phyloP scores from a whole-genome alignment of 176 grass and related monocot genomes.

The Musa beccarii region DNA sequence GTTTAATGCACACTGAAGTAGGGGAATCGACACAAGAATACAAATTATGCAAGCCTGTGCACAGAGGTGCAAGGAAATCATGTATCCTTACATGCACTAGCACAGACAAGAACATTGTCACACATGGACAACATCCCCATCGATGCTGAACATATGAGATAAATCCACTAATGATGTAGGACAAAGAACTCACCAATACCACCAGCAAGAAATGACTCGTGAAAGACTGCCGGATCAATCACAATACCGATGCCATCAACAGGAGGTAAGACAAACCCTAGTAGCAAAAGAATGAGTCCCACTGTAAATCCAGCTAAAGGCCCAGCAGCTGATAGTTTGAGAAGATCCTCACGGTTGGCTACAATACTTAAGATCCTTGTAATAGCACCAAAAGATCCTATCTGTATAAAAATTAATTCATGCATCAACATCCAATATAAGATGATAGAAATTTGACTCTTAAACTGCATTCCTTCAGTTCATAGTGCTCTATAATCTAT shows the following conservation, averaged over 20 bases:
- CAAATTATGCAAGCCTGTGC: neutral
- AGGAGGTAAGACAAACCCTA: constrained; percentile 81
- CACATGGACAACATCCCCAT: neutral
- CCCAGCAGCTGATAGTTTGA: constrained; percentile 73
- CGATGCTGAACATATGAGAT: neutral
- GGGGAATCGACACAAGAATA: neutral
- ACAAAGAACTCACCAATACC: constrained; percentile 50
- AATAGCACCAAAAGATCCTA: constrained; percentile 95
- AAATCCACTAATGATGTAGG: neutral
- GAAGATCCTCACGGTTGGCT: constrained; percentile 66
- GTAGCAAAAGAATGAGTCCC: constrained; percentile 68
- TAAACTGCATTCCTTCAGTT: neutral
- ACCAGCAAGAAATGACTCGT: constrained; percentile 91
- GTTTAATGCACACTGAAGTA: neutral
- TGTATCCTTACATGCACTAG: neutral
- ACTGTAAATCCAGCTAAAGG: constrained; percentile 72
- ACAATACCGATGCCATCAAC: constrained; percentile 61
- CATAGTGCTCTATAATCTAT: neutral
- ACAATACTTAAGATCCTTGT: constrained; percentile 89
- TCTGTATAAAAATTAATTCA: constrained; percentile 37
- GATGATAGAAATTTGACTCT: neutral
- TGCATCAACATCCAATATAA: constrained; percentile 1
- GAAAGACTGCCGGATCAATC: constrained; percentile 73
- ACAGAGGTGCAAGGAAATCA: neutral
- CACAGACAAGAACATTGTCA: neutral